Conservation (phyloP, 257 asterid genomes). For the Rauvolfia tetraphylla region DNA sequence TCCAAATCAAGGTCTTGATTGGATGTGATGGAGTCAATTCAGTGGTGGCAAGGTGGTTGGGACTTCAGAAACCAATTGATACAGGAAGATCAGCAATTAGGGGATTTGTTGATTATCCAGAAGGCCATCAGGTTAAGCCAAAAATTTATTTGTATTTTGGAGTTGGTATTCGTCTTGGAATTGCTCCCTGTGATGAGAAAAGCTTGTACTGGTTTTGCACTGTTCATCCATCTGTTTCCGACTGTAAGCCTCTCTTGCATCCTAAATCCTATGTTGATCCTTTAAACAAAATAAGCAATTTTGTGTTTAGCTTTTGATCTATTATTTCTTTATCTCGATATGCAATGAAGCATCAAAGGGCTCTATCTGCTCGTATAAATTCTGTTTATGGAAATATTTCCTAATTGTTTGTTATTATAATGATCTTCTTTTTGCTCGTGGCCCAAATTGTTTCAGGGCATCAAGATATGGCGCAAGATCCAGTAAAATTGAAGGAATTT, state of each 20-base stretch:
- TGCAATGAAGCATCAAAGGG: background rate
- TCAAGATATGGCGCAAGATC: conserved; percentile 24
- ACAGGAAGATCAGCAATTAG: conserved; percentile 63
- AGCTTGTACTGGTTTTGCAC: conserved; percentile 77
- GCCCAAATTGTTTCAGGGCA: background rate
- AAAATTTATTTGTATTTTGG: conserved; percentile 46
- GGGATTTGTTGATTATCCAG: conserved; percentile 56
- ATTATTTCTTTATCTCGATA: no score
- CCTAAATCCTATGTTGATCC: no score
- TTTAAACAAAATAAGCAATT: no score
- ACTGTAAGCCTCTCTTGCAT: conserved; percentile 40
- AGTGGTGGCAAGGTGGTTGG: conserved; percentile 64
- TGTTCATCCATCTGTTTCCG: conserved; percentile 34
- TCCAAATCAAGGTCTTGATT: conserved; percentile 50
- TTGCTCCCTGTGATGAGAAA: conserved; percentile 56
- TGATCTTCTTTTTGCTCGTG: background rate
- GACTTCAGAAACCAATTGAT: conserved; percentile 46
- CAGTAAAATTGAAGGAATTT: conserved; percentile 59
- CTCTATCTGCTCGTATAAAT: background rate
- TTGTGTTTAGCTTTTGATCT: no score
- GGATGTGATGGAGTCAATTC: conserved; percentile 93
- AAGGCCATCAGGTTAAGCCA: conserved; percentile 58
- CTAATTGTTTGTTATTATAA: background rate
- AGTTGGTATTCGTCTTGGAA: conserved; percentile 61
- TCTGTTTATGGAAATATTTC: background rate